Evolutionary conservation across 164 flowering plant species (phyloP).

Genomic region (Tetracentron sinense): DNA sequence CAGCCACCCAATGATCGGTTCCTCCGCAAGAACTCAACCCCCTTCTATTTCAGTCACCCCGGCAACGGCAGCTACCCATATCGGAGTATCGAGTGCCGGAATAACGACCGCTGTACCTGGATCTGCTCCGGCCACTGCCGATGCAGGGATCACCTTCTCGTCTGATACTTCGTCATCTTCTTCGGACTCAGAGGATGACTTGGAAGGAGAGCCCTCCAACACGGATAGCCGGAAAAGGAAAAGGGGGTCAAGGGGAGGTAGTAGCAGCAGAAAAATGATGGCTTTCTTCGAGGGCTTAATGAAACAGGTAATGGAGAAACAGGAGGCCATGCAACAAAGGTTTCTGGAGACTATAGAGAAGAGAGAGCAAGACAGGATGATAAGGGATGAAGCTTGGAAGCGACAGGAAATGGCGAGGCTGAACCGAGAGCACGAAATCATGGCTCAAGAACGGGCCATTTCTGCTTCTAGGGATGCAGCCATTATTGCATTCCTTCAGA

Average conservation of each 20-base stretch:
- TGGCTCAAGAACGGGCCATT: constrained; percentile 59
- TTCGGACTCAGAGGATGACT: constrained; percentile 32
- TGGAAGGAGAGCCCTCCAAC: constrained; percentile 20
- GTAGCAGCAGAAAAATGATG: constrained; percentile 38
- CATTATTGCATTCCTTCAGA: constrained; percentile 56
- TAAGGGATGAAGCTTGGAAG: constrained; percentile 77
- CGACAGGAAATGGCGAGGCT: constrained; percentile 60
- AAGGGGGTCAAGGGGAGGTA: constrained; percentile 20
- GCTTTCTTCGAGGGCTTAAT: constrained; percentile 54
- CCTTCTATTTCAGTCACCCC: neutral
- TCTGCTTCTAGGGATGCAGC: constrained; percentile 72
- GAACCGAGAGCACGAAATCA: constrained; percentile 49
- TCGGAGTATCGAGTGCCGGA: constrained; percentile 10
- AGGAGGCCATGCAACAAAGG: constrained; percentile 60
- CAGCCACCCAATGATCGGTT: constrained; percentile 11
- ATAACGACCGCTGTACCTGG: neutral
- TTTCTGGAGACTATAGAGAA: constrained; percentile 66
- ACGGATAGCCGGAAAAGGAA: constrained; percentile 33
- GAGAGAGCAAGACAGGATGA: constrained; percentile 66
- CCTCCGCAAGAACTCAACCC: constrained; percentile 14
- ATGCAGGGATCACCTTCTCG: constrained; percentile 43
- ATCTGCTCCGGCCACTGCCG: constrained; percentile 8
- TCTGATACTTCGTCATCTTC: constrained; percentile 44
- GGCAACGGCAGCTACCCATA: constrained; percentile 4
- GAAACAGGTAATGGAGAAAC: constrained; percentile 74